These are phyloP conservation scores for Apocynum venetum DNA, from an alignment of 257 asterid genomes.

Conservation along the genomic window DNA sequence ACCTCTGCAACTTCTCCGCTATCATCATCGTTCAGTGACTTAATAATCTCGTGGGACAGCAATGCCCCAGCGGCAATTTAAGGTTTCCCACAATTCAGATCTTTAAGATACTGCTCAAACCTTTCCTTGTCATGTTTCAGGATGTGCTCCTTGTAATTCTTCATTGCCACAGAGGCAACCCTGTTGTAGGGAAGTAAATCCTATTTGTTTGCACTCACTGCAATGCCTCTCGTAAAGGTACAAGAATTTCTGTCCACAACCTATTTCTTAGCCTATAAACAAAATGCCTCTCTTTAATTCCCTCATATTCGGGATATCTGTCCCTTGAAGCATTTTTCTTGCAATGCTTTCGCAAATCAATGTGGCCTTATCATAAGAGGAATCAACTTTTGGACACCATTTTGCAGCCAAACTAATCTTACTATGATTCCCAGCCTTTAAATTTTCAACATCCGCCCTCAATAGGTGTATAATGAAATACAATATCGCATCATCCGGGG, in stretches of 20 bases:
- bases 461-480: constrained; percentile 35
- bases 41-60: constrained; percentile 56
- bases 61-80: constrained; percentile 56
- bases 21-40: constrained; percentile 22
- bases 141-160: constrained; percentile 36
- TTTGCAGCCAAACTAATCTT: constrained; percentile 51
- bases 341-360: constrained; percentile 47
- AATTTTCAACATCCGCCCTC: constrained; percentile 35
- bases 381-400: constrained; percentile 59
- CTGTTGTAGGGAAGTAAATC: constrained; percentile 34
- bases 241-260: constrained; percentile 51
- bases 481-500: constrained; percentile 36
- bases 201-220: constrained; percentile 56
- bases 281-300: constrained; percentile 39
- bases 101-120: constrained; percentile 37
- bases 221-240: constrained; percentile 47
- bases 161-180: constrained; percentile 59
- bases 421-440: constrained; percentile 24
- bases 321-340: constrained; percentile 32
- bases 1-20: constrained; percentile 42
- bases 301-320: constrained; percentile 23
- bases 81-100: constrained; percentile 46
- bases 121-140: constrained; percentile 37
- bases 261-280: constrained; percentile 42
- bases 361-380: constrained; percentile 50